Evolutionary conservation across 805 yeast species (phyloP), one percentile per base, ranked within the genome.

Genomic region (Saturnispora dispora): DNA sequence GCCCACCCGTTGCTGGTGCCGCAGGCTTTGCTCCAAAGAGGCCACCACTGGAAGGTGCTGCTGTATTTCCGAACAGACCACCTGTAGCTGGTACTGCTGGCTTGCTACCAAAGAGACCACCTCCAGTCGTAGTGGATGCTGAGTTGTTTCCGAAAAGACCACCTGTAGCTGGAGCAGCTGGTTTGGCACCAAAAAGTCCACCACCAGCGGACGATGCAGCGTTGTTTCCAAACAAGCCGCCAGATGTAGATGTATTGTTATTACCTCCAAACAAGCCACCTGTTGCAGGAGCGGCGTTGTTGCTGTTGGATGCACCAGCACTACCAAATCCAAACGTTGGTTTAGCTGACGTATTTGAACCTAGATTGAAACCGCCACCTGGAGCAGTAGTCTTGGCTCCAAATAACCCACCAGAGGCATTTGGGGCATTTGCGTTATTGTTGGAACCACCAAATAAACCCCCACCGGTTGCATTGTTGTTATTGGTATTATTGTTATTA

Each of bases 121-220:
- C 54, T 41, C 55, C 51, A n/a, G 56, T n/a, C 4, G 50, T 17
- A 28, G 44, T 46, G 13, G 46, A 43, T 8, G 58, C 51, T 2
- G 56, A 52, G 41, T 52, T 30, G 28, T 50, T 51, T 17, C 76
- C 77, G 58, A 74, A 74, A 4, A 22, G 20, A 17, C 72, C 71
- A n/a, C 50, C 53, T 7, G 57, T 47, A 15, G 51, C 40, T 36
- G 36, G 58, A 51, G 33, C 20, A 2, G 49, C 58, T 45, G 23
- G 54, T 27, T 37, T 44, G 10, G 30, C 37, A 11, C 53, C 53
- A 43, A 50, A 46, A 42, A 49, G 52, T 1, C 76, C 75, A 20
- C 50, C 53, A 22, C 47, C 45, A 32, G 52, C 53, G 32, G 60
- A 55, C 49, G 50, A 53, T 5, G 49, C 17, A 18, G 42, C 8